Evolutionary conservation across 495 filamentous ascomycete species (phyloP).

Genomic region (Lasiosphaeria miniovina): DNA sequence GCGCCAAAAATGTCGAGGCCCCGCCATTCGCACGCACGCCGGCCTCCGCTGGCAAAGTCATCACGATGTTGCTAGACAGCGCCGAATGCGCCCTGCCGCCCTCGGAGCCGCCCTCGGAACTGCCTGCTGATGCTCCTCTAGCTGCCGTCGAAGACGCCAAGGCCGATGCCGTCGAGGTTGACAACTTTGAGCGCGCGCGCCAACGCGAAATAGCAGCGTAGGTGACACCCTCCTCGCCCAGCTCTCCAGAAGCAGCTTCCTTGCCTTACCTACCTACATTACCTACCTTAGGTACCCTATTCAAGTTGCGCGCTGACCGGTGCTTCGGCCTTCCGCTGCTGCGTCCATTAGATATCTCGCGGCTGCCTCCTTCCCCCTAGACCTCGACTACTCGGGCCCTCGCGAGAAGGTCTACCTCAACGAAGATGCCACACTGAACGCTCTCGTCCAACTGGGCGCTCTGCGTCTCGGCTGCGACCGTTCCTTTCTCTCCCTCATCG

Average conservation of each 20-base stretch:
- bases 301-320: background rate
- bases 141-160: background rate
- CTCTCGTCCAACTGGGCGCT: slow-evolving; percentile 43
- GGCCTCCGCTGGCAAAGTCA: no score
- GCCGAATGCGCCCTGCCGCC: no score
- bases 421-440: slow-evolving; percentile 40
- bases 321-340: background rate
- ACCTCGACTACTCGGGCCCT: slow-evolving; percentile 3
- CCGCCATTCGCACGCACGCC: no score
- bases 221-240: background rate
- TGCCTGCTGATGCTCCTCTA: background rate
- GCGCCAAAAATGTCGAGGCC: no score
- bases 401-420: slow-evolving; percentile 12
- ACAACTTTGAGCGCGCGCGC: slow-evolving; percentile 22
- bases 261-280: background rate
- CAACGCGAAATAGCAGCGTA: slow-evolving; percentile 28
- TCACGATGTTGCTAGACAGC: no score
- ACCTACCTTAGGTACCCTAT: background rate
- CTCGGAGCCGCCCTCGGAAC: no score
- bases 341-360: slow-evolving; percentile 20
- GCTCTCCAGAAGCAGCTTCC: no score
- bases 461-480: slow-evolving; percentile 37
- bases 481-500: slow-evolving; percentile 40
- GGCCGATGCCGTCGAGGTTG: slow-evolving; percentile 6
- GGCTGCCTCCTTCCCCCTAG: slow-evolving; percentile 25